A percentile compares a stretch with the other conserved stretches of the same genome.
phyloP scores from a whole-genome alignment of 495 filamentous ascomycete species.

The Pyrenula aspistea region DNA sequence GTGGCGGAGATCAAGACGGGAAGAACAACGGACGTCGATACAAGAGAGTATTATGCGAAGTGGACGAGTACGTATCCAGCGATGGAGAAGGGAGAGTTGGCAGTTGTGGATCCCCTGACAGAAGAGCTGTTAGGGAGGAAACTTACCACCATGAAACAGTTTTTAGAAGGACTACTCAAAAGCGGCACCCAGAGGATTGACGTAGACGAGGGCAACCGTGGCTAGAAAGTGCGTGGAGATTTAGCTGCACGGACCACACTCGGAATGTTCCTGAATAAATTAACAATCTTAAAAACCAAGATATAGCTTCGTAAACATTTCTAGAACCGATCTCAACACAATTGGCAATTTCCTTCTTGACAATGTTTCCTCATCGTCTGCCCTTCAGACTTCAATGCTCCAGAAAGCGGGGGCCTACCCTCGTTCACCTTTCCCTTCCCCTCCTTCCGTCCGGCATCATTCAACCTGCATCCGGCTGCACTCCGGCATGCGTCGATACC shows the following conservation, averaged over 20 bases:
- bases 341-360: too few relatives aligned
- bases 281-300: too few relatives aligned
- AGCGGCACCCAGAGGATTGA: not conserved
- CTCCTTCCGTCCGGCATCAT: not conserved
- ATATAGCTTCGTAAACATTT: too few relatives aligned
- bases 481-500: not conserved
- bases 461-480: not conserved
- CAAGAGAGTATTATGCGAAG: conserved; percentile 12
- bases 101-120: conserved; percentile 18
- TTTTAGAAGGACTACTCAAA: not conserved
- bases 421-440: too few relatives aligned
- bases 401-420: too few relatives aligned
- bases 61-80: conserved; percentile 32
- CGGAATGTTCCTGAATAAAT: too few relatives aligned
- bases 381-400: too few relatives aligned
- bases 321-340: too few relatives aligned
- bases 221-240: too few relatives aligned
- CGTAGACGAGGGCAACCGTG: not conserved
- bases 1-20: conserved; percentile 15
- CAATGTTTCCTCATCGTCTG: too few relatives aligned
- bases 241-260: too few relatives aligned
- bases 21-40: conserved; percentile 13
- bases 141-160: conserved; percentile 7
- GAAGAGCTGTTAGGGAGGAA: conserved; percentile 23
- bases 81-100: conserved; percentile 27